Base-by-base conservation (phyloP, 345 rosid genomes). In the Citrus unshiu region DNA sequence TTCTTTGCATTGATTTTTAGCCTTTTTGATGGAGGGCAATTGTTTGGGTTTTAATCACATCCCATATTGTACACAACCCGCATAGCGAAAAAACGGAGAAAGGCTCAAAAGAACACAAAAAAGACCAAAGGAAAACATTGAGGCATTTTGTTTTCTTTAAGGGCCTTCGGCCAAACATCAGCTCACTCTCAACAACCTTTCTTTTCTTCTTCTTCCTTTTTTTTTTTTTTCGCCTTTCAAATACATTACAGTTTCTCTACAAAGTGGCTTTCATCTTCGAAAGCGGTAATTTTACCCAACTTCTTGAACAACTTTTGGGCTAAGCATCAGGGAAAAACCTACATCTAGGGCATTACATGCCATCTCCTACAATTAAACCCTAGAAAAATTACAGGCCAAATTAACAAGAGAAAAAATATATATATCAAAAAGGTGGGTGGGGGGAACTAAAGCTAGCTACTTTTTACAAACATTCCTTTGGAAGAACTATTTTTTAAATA, bases 101-200 rank as follows among this genome's bases (percentile, higher is more conserved):
- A 25, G 24, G 9, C 74, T 24, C 29, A 56, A 21, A 2, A 57
- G 35, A 64, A 29, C 5, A 34, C 24, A 16, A 4, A 10, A 24
- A 12, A 2, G 7, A 0, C 60, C 32, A 18, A 18, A 51, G 5
- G 46, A 27, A 79, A 39, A 59, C 54, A 30, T 6, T 13, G 68
- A 70, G 74, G 69, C 77, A 59, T 61, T 70, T 59, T 72, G 65
- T 73, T 78, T 68, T 37, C 58, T 58, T 76, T 74, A 29, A 46
- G 75, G 84, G 88, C 90, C 88, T 87, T 83, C 80, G 86, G 88
- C 88, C 86, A 2, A 77, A 83, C 70, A 61, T 66, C 59, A 74
- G 51, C 67, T 80, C 22, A 77, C 78, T 78, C 66, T 70, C 68
- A 7, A 30, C 66, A 77, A 68, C 24, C 51, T 37, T n/a, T 30